A percentile compares a stretch with the other conserved stretches of the same genome.
phyloP scores from a whole-genome alignment of 2,329 filamentous ascomycete species.

The Botrytis porri region DNA sequence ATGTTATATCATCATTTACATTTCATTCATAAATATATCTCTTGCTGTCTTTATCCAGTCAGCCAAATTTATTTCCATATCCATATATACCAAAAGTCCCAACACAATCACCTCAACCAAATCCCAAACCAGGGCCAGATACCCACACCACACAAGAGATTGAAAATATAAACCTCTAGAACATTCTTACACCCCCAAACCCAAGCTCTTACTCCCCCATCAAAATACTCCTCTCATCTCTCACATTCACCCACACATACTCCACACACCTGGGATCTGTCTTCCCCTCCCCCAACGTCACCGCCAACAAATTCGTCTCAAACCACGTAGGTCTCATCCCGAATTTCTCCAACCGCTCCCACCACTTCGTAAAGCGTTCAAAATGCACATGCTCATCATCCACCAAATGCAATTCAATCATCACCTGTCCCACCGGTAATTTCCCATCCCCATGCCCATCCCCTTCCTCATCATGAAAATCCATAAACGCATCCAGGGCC shows the following conservation, averaged over 20 bases:
- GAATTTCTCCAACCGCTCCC: conserved; percentile 35
- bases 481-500: conserved; percentile 35
- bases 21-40: not conserved
- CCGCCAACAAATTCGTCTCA: conserved; percentile 35
- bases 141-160: not conserved
- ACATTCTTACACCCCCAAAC: not conserved
- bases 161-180: not conserved
- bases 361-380: conserved; percentile 33
- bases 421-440: conserved; percentile 33
- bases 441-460: conserved; percentile 6
- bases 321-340: conserved; percentile 36
- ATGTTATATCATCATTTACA: not conserved
- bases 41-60: not conserved
- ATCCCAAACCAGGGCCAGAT: not conserved
- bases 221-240: conserved; percentile 31
- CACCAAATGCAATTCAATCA: conserved; percentile 35
- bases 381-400: conserved; percentile 30
- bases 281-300: conserved; percentile 29
- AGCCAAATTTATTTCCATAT: not conserved
- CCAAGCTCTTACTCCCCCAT: conserved; percentile 22
- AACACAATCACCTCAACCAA: not conserved
- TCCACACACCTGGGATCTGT: conserved; percentile 35
- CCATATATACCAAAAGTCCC: not conserved
- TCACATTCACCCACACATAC: conserved; percentile 35
- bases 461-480: conserved; percentile 23